Evolutionary conservation across 2,329 filamentous ascomycete genomes (phyloP).

Genomic region (Epichloe uncinata): DNA sequence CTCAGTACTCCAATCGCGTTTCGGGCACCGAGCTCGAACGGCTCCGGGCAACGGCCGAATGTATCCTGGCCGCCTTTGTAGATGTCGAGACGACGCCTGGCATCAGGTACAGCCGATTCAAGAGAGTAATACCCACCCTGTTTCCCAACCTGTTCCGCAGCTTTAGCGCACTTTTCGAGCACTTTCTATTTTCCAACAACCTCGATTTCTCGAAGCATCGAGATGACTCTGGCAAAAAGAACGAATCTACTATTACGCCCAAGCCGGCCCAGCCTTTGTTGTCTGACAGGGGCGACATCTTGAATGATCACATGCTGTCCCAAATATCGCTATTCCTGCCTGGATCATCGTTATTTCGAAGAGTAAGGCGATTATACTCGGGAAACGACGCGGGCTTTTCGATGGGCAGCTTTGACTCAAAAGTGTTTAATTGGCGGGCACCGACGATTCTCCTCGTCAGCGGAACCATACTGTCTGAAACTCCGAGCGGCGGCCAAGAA

Average conservation of each 20-base stretch:
- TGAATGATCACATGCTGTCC: constrained; percentile 49
- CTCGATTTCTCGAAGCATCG: constrained; percentile 49
- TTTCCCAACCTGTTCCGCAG: constrained; percentile 56
- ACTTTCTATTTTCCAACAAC: constrained; percentile 62
- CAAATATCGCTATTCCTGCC: constrained; percentile 64
- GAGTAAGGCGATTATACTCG: constrained; percentile 54
- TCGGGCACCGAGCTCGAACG: constrained; percentile 40
- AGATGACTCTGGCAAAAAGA: constrained; percentile 4
- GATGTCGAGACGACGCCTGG: constrained; percentile 50
- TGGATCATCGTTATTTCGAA: constrained; percentile 48
- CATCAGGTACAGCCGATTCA: constrained; percentile 49
- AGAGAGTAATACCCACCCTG: constrained; percentile 42
- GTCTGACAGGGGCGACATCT: constrained; percentile 42
- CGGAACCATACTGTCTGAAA: constrained; percentile 44
- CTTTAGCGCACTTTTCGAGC: constrained; percentile 56
- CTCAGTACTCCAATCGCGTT: constrained; percentile 44
- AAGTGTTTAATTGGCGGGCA: constrained; percentile 64
- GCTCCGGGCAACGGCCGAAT: constrained; percentile 49
- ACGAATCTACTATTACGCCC: neutral
- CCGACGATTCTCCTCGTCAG: constrained; percentile 60
- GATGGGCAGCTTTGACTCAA: constrained; percentile 62
- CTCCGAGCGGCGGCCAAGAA: constrained; percentile 37
- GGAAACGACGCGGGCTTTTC: constrained; percentile 61
- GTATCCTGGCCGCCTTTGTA: constrained; percentile 52
- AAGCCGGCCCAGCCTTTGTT: constrained; percentile 34